Evolutionary conservation across 495 filamentous ascomycete species (phyloP).

Genomic region (Copromyces sp.): DNA sequence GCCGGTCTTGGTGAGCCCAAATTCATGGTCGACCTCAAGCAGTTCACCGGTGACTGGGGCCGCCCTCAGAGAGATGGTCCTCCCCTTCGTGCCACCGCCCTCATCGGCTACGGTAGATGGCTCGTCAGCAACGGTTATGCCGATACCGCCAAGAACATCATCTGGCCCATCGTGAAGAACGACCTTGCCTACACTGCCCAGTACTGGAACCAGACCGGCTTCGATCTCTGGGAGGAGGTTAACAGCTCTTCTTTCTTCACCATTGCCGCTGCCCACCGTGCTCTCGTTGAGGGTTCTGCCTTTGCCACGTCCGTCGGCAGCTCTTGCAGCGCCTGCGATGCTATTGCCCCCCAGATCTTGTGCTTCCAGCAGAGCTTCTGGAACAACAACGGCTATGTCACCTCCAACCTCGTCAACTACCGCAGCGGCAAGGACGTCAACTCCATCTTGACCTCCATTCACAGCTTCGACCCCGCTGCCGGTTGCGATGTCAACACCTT

Average conservation of each 20-base stretch:
- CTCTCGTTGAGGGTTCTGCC: conserved; percentile 53
- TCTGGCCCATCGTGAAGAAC: conserved; percentile 57
- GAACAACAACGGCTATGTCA: conserved; percentile 41
- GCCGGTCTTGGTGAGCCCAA: conserved; percentile 52
- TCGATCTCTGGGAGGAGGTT: conserved; percentile 67
- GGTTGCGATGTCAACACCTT: conserved; percentile 48
- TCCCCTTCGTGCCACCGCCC: conserved; percentile 54
- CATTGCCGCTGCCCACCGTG: conserved; percentile 30
- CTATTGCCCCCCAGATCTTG: conserved; percentile 48
- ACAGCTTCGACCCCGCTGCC: conserved; percentile 51
- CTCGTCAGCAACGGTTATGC: conserved; percentile 38
- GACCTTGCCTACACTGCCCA: conserved; percentile 61
- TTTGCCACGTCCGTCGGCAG: conserved; percentile 39
- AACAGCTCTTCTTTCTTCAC: conserved; percentile 52
- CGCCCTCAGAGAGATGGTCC: conserved; percentile 66
- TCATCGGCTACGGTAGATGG: conserved; percentile 38
- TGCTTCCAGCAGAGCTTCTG: conserved; percentile 60
- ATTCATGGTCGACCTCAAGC: conserved; percentile 48
- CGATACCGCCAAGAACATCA: conserved; percentile 25
- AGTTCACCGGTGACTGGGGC: conserved; percentile 57
- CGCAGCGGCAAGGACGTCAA: conserved; percentile 54
- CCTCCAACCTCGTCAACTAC: conserved; percentile 42
- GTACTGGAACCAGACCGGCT: conserved; percentile 62
- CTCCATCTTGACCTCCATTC: conserved; percentile 51
- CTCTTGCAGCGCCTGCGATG: conserved; percentile 37